Conservation (phyloP, 176 grass and related monocot species). For the Oryza meridionalis region DNA sequence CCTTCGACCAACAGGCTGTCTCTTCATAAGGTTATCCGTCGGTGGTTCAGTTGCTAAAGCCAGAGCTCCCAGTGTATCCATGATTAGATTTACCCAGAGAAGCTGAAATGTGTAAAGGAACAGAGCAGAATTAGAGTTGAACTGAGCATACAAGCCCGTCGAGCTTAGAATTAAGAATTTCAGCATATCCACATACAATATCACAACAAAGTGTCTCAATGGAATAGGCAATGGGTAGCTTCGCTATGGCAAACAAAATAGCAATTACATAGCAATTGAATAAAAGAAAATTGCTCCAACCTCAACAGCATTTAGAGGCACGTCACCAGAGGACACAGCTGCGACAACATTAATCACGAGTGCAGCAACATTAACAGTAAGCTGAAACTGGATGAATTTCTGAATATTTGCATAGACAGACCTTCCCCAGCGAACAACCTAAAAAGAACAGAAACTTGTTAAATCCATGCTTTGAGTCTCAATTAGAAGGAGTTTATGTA, state of each 20-base stretch:
- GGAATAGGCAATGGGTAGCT: conserved; percentile 5
- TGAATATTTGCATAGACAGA: conserved; percentile 99
- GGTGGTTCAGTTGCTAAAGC: conserved; percentile 96
- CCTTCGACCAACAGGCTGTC: conserved; percentile 93
- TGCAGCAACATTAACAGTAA: conserved; percentile 95
- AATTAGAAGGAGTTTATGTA: neutral
- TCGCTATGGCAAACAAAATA: neutral
- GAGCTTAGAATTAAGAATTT: conserved; percentile 15
- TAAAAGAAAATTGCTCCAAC: conserved; percentile 39
- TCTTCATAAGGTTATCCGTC: conserved; percentile 93
- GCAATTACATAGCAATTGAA: neutral
- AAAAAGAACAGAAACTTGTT: conserved; percentile 31
- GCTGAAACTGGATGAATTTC: conserved; percentile 99
- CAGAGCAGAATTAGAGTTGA: conserved; percentile 21
- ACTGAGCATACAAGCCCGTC: neutral
- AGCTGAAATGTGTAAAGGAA: conserved; percentile 58
- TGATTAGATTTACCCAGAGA: conserved; percentile 99
- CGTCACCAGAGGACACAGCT: conserved; percentile 90
- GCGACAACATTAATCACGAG: conserved; percentile 96
- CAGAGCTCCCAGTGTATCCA: conserved; percentile 97
- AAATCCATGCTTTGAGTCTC: conserved; percentile 22
- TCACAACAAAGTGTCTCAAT: conserved; percentile 10
- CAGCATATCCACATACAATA: conserved; percentile 11
- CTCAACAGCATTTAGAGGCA: conserved; percentile 96
- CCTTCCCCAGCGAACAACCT: conserved; percentile 98